These are phyloP conservation scores for Mucor circinelloides DNA, from an alignment of 371 early-diverging fungal genomes.

Conservation along the genomic window DNA sequence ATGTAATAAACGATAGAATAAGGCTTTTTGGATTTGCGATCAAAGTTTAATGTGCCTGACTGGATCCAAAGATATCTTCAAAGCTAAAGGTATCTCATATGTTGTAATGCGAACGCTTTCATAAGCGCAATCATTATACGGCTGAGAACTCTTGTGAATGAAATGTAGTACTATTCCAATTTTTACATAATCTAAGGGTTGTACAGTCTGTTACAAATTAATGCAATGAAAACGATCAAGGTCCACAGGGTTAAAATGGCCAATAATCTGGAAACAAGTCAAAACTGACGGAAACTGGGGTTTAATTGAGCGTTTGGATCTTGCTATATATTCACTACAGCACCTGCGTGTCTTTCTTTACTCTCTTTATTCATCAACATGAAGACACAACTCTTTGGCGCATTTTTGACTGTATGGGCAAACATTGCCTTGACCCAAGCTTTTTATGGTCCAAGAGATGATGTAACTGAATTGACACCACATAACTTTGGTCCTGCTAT, in stretches of 20 bases:
- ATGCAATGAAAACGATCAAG: background rate
- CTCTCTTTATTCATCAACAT: background rate
- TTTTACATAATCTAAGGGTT: background rate
- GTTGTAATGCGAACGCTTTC: background rate
- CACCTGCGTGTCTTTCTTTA: background rate
- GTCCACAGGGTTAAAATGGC: background rate
- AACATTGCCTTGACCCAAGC: constrained; percentile 27
- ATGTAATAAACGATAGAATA: background rate
- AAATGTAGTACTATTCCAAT: background rate
- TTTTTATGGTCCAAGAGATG: constrained; percentile 59
- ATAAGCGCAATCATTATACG: background rate
- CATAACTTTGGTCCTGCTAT: constrained; percentile 74
- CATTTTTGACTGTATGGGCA: constrained; percentile 18
- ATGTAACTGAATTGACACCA: constrained; percentile 60
- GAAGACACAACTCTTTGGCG: constrained; percentile 17
- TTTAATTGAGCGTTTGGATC: background rate
- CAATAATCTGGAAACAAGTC: constrained; percentile 1
- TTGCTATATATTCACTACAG: background rate
- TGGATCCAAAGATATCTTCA: background rate
- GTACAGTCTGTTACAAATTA: background rate
- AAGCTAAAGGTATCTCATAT: background rate
- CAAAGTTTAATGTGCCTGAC: background rate
- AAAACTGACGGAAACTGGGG: background rate
- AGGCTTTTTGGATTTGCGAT: background rate
- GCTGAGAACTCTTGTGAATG: background rate